Evolutionary conservation across 768 basidiomycete genomes (phyloP).

Genomic region (Pleurotus salmoneostramineus): DNA sequence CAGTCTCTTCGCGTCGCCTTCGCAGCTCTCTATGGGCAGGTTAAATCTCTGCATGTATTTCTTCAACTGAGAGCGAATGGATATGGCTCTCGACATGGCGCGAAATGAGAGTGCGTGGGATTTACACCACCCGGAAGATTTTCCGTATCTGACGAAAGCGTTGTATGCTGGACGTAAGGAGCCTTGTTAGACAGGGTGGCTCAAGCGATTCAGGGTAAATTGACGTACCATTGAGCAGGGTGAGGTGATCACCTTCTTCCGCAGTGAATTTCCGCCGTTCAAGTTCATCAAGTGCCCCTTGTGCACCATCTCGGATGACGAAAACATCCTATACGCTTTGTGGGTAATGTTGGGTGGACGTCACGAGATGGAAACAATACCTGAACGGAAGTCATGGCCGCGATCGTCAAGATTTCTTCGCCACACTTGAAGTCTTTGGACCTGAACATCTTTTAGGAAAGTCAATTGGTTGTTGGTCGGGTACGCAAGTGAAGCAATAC

Average conservation of each 20-base stretch:
- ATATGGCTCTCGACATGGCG: conserved; percentile 89
- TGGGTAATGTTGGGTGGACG: background rate
- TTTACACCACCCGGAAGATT: conserved; percentile 91
- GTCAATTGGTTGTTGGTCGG: background rate
- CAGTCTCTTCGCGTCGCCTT: conserved; percentile 81
- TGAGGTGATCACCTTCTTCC: conserved; percentile 98
- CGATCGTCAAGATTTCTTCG: conserved; percentile 93
- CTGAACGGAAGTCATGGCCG: conserved; percentile 93
- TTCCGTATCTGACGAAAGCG: conserved; percentile 80
- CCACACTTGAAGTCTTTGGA: conserved; percentile 87
- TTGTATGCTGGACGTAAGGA: conserved; percentile 67
- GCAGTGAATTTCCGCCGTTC: conserved; percentile 96
- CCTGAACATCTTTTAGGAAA: conserved; percentile 62
- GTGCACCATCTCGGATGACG: conserved; percentile 79
- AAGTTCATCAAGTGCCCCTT: conserved; percentile 84
- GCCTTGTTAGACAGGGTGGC: background rate
- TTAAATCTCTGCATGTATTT: conserved; percentile 93
- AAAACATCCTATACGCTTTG: conserved; percentile 70
- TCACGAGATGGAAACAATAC: conserved; percentile 28
- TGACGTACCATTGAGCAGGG: conserved; percentile 78
- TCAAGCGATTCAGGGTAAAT: background rate
- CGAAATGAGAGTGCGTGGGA: conserved; percentile 90
- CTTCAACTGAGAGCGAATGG: conserved; percentile 90
- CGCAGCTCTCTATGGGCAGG: conserved; percentile 78
- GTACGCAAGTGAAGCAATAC: conserved; percentile 35